Base-by-base conservation (phyloP, 805 yeast species). In the Saccharomycopsis amapae region DNA sequence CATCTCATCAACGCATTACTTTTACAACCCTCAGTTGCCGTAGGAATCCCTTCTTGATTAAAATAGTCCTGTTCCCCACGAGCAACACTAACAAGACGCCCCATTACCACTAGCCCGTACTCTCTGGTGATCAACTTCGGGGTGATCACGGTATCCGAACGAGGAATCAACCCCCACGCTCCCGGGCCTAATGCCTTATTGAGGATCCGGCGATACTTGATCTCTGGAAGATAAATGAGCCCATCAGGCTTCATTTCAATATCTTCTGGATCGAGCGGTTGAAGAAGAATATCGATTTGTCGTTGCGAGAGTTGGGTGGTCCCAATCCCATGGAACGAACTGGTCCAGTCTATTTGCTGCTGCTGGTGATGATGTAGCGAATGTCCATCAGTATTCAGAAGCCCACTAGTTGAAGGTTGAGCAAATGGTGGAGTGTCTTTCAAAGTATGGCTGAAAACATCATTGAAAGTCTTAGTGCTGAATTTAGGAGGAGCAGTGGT, bases 201-300 rank as follows among this genome's bases (percentile, higher is more conserved):
- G 54, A 93, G 65, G 19, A 89, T 81, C 38, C 98, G 74, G 53
- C 98, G 76, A 61, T 93, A 93, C 61, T 90, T 90, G 65, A 93
- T 93, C 62, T 93, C 98, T 0, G 98, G 98, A 38, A 93, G 67
- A 57, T 86, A 93, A 5, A 93, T 63, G 42, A 93, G 67, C 13
- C 97, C 97, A 62, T 93, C 98, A 1, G 97, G 97, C 50, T 90
- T 93, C 53, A 93, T 83, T 61, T 93, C 98, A 43, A 93, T 79
- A 55, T 90, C 97, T 23, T 72, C 72, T 4, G 76, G 71, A 0
- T 71, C 73, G n/a, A 93, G 59, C 0, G 81, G 75, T 5, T 80
- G 75, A 44, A 78, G 60, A 15, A 93, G 66, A n/a, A 76, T 68
- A 22, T 75, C 73, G 45, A 77, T 79, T 0, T 79, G 70, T 34